phyloP scores from a whole-genome alignment of 2,329 filamentous ascomycete genomes.

The Chrysoporthe deuterocubensis region DNA sequence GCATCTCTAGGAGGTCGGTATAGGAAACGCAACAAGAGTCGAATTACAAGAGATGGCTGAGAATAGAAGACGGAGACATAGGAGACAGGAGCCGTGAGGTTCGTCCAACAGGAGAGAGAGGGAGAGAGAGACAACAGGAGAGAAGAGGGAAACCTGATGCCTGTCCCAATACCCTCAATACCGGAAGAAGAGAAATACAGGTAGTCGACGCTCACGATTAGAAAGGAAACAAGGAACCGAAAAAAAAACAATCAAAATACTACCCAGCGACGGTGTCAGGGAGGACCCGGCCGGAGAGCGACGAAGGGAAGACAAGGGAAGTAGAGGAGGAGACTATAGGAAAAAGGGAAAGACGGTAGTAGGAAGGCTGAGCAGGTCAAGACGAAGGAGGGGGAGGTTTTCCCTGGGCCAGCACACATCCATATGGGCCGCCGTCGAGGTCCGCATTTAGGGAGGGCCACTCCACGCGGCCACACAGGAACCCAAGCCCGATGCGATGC shows the following conservation, averaged over 20 bases:
- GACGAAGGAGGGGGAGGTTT: constrained; percentile 1
- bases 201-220: not conserved
- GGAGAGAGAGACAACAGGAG: constrained; percentile 10
- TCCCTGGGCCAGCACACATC: constrained; percentile 4
- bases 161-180: not conserved
- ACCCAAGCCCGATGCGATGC: not conserved
- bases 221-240: not conserved
- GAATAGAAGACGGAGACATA: constrained; percentile 29
- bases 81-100: constrained; percentile 5
- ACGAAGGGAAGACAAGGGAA: constrained; percentile 18
- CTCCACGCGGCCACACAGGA: not conserved
- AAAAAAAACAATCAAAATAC: not conserved
- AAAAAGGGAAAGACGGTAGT: constrained; percentile 1
- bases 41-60: constrained; percentile 34
- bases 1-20: constrained; percentile 32
- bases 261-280: not conserved
- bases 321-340: constrained; percentile 8
- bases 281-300: constrained; percentile 5
- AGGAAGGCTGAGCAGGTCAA: constrained; percentile 22
- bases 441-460: not conserved
- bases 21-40: constrained; percentile 35
- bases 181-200: constrained; percentile 8
- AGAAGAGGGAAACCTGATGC: not conserved
- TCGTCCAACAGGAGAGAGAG: constrained; percentile 4
- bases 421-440: constrained; percentile 13